These are phyloP conservation scores for Phytomonas francai DNA, from an alignment of 208 protist species.

Conservation along the genomic window DNA sequence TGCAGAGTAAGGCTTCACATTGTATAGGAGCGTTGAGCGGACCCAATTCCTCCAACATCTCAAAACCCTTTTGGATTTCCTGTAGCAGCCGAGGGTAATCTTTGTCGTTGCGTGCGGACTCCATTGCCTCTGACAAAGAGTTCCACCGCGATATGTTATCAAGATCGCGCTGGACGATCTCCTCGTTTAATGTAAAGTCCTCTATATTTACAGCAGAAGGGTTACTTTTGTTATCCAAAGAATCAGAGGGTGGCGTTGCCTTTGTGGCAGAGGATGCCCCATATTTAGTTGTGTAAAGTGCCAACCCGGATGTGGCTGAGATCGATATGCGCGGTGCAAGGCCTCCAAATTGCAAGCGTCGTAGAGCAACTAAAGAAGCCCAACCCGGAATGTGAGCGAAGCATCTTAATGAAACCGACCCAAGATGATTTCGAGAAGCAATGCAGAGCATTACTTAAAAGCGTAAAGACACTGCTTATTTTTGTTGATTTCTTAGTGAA, in stretches of 20 bases:
- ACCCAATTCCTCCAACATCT: constrained; percentile 64
- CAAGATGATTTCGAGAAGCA: background rate
- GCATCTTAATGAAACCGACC: background rate
- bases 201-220: constrained; percentile 74
- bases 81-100: constrained; percentile 36
- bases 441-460: background rate
- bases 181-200: constrained; percentile 77
- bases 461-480: background rate
- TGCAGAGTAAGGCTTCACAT: constrained; percentile 71
- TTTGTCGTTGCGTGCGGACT: constrained; percentile 24
- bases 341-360: background rate
- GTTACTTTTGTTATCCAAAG: background rate
- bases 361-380: background rate
- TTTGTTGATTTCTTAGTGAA: background rate
- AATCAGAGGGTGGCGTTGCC: background rate
- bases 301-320: background rate
- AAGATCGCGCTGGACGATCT: constrained; percentile 73
- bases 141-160: constrained; percentile 67
- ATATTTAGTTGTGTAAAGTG: background rate
- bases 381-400: background rate
- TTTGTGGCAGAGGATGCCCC: background rate
- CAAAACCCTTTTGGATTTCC: constrained; percentile 41
- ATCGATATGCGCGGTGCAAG: background rate
- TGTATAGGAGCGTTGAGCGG: constrained; percentile 69
- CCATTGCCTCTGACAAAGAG: constrained; percentile 46